Evolutionary conservation across 2,329 filamentous ascomycete genomes (phyloP).

Genomic region (Sporothrix pallida): DNA sequence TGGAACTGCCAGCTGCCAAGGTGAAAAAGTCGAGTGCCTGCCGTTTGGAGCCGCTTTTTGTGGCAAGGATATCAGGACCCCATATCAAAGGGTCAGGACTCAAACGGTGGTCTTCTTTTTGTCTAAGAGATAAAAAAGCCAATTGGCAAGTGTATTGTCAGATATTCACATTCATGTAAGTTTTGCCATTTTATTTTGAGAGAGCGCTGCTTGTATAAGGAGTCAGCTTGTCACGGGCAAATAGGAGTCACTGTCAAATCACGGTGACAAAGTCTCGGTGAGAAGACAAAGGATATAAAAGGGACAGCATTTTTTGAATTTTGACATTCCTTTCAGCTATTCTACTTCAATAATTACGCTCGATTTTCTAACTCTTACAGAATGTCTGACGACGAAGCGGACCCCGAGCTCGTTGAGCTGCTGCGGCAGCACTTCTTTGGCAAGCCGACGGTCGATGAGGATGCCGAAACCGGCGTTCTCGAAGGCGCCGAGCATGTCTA

Average conservation of each 20-base stretch:
- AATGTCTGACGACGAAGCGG: slow-evolving; percentile 92
- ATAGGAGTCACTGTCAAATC: neutral
- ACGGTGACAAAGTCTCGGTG: slow-evolving; percentile 27
- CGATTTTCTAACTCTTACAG: neutral
- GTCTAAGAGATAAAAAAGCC: neutral
- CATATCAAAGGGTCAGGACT: neutral
- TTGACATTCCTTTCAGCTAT: neutral
- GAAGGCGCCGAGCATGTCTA: slow-evolving; percentile 84
- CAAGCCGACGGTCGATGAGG: slow-evolving; percentile 58
- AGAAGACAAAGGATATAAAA: neutral
- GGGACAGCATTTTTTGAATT: neutral
- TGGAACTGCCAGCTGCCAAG: slow-evolving; percentile 24
- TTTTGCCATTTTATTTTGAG: slow-evolving; percentile 2
- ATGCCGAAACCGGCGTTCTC: slow-evolving; percentile 81
- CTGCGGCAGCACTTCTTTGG: slow-evolving; percentile 79
- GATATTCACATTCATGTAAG: slow-evolving; percentile 13
- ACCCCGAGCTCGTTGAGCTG: slow-evolving; percentile 84
- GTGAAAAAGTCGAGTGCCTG: slow-evolving; percentile 25
- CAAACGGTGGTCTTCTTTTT: neutral
- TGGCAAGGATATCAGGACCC: neutral
- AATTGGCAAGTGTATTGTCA: slow-evolving; percentile 14
- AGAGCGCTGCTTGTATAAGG: neutral
- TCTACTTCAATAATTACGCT: neutral
- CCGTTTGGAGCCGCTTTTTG: slow-evolving; percentile 4
- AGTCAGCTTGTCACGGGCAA: neutral